These are phyloP conservation scores for Mycena galericulata DNA, from an alignment of 768 basidiomycete genomes.

Conservation along the genomic window DNA sequence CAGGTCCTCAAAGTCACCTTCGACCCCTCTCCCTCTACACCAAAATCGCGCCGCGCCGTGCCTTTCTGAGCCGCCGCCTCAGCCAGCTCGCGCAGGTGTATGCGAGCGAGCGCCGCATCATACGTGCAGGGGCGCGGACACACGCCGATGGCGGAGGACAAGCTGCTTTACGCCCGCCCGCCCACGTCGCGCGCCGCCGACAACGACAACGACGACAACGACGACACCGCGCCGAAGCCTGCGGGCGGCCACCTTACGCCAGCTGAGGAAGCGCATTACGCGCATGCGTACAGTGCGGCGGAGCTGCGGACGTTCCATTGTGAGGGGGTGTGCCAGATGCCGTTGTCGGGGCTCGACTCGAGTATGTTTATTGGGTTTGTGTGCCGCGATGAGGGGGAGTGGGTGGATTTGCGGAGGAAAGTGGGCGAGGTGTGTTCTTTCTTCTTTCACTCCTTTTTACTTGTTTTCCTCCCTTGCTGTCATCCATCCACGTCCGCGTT, in stretches of 20 bases:
- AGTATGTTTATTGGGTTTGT: slow-evolving; percentile 97
- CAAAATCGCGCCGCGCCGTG: slow-evolving; percentile 84
- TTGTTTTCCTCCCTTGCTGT: too few relatives aligned
- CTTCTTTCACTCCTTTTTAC: too few relatives aligned
- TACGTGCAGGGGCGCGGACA: slow-evolving; percentile 6
- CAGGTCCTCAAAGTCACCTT: slow-evolving; percentile 92
- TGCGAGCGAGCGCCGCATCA: too few relatives aligned
- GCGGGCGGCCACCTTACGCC: slow-evolving; percentile 48
- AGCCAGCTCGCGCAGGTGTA: too few relatives aligned
- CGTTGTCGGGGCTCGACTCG: slow-evolving; percentile 88
- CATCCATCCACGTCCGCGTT: too few relatives aligned
- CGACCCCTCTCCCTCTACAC: slow-evolving; percentile 87
- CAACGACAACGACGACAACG: background rate
- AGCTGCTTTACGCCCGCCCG: background rate
- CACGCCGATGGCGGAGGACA: slow-evolving; percentile 29
- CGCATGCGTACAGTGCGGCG: slow-evolving; percentile 73
- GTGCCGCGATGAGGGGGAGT: slow-evolving; percentile 84
- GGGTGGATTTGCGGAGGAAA: slow-evolving; percentile 82
- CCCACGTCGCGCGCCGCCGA: background rate
- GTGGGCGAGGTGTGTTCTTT: slow-evolving; percentile 72
- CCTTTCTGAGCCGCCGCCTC: too few relatives aligned
- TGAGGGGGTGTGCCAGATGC: slow-evolving; percentile 95
- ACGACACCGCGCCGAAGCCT: background rate
- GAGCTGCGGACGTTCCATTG: slow-evolving; percentile 96
- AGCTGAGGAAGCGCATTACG: slow-evolving; percentile 70